Evolutionary conservation across 1,284 basidiomycete species (phyloP).

Genomic region (Tylopilus sp.): DNA sequence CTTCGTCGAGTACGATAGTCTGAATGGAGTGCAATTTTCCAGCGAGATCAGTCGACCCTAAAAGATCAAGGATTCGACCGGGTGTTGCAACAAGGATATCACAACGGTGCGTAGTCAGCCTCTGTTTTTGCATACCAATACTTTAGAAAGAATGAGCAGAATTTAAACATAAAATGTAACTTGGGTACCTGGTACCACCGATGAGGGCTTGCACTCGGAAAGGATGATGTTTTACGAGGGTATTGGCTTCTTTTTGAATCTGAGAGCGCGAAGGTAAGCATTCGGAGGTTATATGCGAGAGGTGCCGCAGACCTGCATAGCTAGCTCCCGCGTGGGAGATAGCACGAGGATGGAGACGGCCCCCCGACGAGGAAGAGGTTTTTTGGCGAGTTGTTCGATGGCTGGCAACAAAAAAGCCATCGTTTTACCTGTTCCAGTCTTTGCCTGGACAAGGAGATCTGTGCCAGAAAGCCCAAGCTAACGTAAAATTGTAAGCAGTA

Average conservation of each 20-base stretch:
- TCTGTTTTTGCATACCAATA: constrained; percentile 37
- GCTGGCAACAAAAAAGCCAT: constrained; percentile 87
- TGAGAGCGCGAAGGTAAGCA: constrained; percentile 10
- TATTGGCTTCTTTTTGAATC: constrained; percentile 72
- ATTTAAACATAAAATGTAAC: background rate
- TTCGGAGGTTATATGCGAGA: background rate
- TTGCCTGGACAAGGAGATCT: constrained; percentile 47
- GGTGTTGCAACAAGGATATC: constrained; percentile 89
- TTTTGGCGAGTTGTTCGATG: constrained; percentile 63
- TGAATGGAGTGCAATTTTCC: constrained; percentile 51
- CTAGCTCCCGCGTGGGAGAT: constrained; percentile 86
- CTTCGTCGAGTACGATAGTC: constrained; percentile 87
- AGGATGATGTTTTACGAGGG: constrained; percentile 55
- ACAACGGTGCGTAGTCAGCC: constrained; percentile 42
- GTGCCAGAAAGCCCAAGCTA: constrained; percentile 35
- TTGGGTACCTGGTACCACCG: constrained; percentile 50
- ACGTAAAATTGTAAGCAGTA: constrained; percentile 8
- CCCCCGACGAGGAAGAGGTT: constrained; percentile 13
- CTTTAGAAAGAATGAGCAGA: constrained; percentile 11
- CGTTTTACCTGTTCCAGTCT: constrained; percentile 54
- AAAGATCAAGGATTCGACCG: constrained; percentile 80
- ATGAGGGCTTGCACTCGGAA: constrained; percentile 41
- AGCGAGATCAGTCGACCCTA: constrained; percentile 43
- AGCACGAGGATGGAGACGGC: constrained; percentile 60
- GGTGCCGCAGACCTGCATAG: constrained; percentile 61